Evolutionary conservation across 2,329 filamentous ascomycete species (phyloP), one percentile per base, ranked within the genome.

Genomic region (Fusarium brevicatenulatum): DNA sequence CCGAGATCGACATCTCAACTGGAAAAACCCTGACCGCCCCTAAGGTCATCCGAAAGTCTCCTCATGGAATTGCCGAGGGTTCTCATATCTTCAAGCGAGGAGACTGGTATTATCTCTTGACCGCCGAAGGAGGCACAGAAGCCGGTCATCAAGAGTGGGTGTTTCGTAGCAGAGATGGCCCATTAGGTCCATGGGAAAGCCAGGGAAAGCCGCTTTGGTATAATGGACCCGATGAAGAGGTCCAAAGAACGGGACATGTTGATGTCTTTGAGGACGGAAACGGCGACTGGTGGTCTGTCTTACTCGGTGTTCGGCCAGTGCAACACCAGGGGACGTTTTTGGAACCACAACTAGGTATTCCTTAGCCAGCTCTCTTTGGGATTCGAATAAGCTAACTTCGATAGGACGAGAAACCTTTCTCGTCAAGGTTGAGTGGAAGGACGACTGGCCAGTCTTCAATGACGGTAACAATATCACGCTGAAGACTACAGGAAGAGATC

Each of bases 121-220:
- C 76, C 0, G 76, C 76, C 11, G 76, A 78, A 9, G 76, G 76
- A 18, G 76, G 76, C 4, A 78, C 76, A 32, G 76, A 78, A 32
- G 49, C 72, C 76, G 86, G 86, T 0, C 87, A 89, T 68, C 84
- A 85, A 58, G 86, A 87, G 66, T 88, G 86, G 83, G 85, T 88
- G 0, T 81, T 83, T 57, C 83, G 87, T 9, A 88, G 84, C 67
- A 80, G 78, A 15, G 72, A 70, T 2, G 80, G 83, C 0, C 83
- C 84, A 0, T 81, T 83, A 13, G 87, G 87, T 0, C 86, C 86
- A 1, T 89, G 87, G 86, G 85, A 86, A 62, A 81, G 81, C 7
- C 76, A 77, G 16, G 74, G 76, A 0, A 74, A 74, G 25, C 70
- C 76, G 2, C 47, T 78, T 7, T 77, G 76, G 76, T 78, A 78